Percentiles rank a stretch among this genome's conserved stretches.
Conservation (phyloP, 2,329 filamentous ascomycete genomes). For the Pseudogymnoascus sp. region DNA sequence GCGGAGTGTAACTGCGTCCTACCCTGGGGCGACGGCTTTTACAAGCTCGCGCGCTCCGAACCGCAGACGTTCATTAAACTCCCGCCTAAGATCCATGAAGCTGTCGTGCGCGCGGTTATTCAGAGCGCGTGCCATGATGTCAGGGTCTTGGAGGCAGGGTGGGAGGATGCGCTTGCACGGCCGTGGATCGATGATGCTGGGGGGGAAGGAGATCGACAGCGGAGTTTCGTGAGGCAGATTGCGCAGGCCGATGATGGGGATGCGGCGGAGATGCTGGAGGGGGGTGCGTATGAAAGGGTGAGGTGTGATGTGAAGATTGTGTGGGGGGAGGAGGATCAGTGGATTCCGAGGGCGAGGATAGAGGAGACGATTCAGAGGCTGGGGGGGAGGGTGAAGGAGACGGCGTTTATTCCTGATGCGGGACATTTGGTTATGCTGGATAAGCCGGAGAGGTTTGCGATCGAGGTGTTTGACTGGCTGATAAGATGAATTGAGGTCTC, state of each 20-base stretch:
- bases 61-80: background rate
- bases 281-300: background rate
- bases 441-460: background rate
- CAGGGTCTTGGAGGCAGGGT: background rate
- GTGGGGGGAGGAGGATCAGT: background rate
- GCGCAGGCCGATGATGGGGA: background rate
- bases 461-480: background rate
- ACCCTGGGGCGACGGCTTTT: background rate
- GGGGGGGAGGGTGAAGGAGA: background rate
- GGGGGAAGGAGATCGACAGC: background rate
- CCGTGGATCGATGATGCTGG: background rate
- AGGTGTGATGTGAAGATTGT: conserved; percentile 1
- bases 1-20: background rate
- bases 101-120: background rate
- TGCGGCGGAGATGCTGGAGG: background rate
- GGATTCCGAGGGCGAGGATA: background rate
- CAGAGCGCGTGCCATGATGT: background rate
- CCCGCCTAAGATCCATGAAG: background rate
- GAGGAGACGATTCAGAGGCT: background rate
- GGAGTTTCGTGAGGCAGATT: background rate
- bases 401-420: background rate
- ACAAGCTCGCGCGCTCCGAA: background rate
- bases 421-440: background rate
- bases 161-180: background rate
- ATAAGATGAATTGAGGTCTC: background rate